Conservation (phyloP, 2,329 filamentous ascomycete genomes). For the Diaporthe sp. region DNA sequence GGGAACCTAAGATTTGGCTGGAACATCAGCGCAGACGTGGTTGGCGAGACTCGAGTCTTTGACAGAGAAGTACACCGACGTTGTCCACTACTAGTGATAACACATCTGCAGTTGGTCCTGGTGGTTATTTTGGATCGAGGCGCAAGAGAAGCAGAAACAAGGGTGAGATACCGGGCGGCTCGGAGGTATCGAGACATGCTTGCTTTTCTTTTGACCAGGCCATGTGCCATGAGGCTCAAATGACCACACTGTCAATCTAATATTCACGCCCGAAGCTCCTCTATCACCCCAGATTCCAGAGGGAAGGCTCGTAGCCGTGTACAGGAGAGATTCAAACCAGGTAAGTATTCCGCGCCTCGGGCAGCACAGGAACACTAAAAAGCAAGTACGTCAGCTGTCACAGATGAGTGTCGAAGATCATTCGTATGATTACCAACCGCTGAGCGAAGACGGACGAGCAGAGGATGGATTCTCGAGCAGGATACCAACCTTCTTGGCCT, state of each 20-base stretch:
- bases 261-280: not conserved
- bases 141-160: not conserved
- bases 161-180: not conserved
- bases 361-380: not conserved
- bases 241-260: fast-evolving
- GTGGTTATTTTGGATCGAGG: not conserved
- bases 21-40: not conserved
- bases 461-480: not conserved
- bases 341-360: not conserved
- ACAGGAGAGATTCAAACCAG: too few species aligned
- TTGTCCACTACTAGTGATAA: not conserved
- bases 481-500: not conserved
- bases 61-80: not conserved
- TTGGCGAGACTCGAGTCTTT: not conserved
- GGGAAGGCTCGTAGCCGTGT: not conserved
- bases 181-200: not conserved
- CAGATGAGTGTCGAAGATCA: not conserved
- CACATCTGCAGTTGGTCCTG: not conserved
- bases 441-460: too few species aligned
- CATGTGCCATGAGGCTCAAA: not conserved
- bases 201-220: not conserved
- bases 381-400: not conserved
- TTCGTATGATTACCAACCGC: not conserved
- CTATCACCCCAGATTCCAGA: not conserved
- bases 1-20: not conserved